phyloP scores from a whole-genome alignment of 2,329 filamentous ascomycete species.

The Colletotrichum viniferum region DNA sequence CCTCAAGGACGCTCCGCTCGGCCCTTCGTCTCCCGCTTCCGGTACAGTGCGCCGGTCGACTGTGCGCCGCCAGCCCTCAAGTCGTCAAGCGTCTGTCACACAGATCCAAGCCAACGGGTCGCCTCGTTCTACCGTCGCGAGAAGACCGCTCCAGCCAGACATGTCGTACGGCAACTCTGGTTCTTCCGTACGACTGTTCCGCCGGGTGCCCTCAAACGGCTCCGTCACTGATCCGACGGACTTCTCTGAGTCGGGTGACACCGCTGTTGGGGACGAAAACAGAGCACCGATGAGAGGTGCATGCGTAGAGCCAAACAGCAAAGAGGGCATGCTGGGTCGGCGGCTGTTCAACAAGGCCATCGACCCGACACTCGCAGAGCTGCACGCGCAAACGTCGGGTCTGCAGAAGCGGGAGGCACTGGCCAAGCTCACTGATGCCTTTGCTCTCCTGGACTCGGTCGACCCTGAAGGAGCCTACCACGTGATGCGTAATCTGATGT shows the following conservation, averaged over 20 bases:
- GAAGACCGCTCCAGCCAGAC: slow-evolving; percentile 84
- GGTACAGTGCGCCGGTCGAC: slow-evolving; percentile 67
- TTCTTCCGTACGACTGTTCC: slow-evolving; percentile 91
- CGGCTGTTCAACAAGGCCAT: slow-evolving; percentile 82
- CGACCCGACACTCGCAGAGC: slow-evolving; percentile 82
- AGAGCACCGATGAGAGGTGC: slow-evolving; percentile 51
- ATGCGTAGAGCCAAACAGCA: slow-evolving; percentile 65
- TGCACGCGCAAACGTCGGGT: slow-evolving; percentile 77
- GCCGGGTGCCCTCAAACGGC: slow-evolving; percentile 77
- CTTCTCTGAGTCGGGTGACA: slow-evolving; percentile 40
- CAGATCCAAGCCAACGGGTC: slow-evolving; percentile 43
- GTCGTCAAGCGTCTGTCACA: slow-evolving; percentile 50
- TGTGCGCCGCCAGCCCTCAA: slow-evolving; percentile 50
- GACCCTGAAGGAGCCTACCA: slow-evolving; percentile 92
- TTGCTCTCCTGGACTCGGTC: slow-evolving; percentile 80
- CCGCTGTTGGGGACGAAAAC: slow-evolving; percentile 66
- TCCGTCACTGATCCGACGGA: slow-evolving; percentile 48
- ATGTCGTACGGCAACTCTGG: slow-evolving; percentile 93
- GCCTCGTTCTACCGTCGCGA: slow-evolving; percentile 50
- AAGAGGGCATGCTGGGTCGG: slow-evolving; percentile 83
- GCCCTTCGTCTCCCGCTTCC: slow-evolving; percentile 56
- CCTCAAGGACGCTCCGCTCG: slow-evolving; percentile 64
- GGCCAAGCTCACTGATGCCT: slow-evolving; percentile 82
- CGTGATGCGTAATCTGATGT: slow-evolving; percentile 77
- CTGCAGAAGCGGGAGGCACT: slow-evolving; percentile 80